Evolutionary conservation across 495 filamentous ascomycete genomes (phyloP).

Genomic region (Annulohypoxylon nitens): DNA sequence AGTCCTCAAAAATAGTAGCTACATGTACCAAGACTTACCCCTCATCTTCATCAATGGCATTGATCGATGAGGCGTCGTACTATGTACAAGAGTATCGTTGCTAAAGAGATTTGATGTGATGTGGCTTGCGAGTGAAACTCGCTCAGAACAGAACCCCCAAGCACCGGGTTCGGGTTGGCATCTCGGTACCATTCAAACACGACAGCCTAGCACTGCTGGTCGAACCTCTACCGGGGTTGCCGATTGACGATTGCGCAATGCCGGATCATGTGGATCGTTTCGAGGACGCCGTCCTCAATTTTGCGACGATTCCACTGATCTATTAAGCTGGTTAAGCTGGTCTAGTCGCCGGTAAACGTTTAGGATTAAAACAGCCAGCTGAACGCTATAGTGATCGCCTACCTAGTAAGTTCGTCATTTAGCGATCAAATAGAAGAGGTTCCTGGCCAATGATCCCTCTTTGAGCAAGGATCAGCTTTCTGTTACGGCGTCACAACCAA

Average conservation of each 20-base stretch:
- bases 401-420: neutral
- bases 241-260: constrained; percentile 26
- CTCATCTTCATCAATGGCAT: constrained; percentile 35
- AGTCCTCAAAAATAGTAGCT: constrained; percentile 45
- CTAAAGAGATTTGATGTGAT: constrained; percentile 30
- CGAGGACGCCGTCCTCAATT: constrained; percentile 16
- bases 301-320: constrained; percentile 13
- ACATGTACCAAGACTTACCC: constrained; percentile 34
- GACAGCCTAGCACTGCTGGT: constrained; percentile 6
- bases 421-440: neutral
- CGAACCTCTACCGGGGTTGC: constrained; percentile 24
- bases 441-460: constrained; percentile 29
- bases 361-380: constrained; percentile 9
- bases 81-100: neutral
- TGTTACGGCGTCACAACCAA: constrained; percentile 31
- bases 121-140: constrained; percentile 38
- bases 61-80: constrained; percentile 29
- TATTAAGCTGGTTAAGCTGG: constrained; percentile 14
- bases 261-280: constrained; percentile 13
- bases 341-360: constrained; percentile 20
- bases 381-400: constrained; percentile 11
- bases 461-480: neutral
- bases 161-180: constrained; percentile 9
- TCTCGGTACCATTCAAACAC: constrained; percentile 10
- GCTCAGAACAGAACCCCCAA: constrained; percentile 8